phyloP scores from a whole-genome alignment of 352 stramenopile genomes.

The Phytophthora pseudosyringae region DNA sequence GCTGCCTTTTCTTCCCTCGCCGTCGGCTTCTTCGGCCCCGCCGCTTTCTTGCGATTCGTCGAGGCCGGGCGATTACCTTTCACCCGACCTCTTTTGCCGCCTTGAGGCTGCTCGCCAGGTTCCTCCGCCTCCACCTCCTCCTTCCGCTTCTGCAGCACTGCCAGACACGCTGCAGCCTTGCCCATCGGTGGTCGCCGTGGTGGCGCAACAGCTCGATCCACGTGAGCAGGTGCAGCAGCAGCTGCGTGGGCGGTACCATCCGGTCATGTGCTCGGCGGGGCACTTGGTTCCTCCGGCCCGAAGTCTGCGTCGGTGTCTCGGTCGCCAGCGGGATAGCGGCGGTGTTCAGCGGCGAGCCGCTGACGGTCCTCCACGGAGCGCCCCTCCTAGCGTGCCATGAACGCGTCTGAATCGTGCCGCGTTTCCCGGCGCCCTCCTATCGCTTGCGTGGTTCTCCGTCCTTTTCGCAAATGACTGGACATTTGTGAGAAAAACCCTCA shows the following conservation, averaged over 20 bases:
- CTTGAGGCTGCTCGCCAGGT: no score
- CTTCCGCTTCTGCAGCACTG: neutral
- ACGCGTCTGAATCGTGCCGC: neutral
- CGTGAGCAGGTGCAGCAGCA: no score
- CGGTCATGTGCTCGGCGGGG: neutral
- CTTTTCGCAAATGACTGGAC: constrained; percentile 1
- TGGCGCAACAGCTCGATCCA: neutral
- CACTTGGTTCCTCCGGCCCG: neutral
- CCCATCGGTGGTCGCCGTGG: constrained; percentile 9
- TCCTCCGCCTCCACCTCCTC: neutral
- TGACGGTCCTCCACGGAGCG: neutral
- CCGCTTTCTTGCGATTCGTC: no score
- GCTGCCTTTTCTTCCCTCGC: neutral
- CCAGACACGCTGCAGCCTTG: neutral
- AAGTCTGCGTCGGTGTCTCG: constrained; percentile 8
- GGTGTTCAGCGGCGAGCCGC: neutral
- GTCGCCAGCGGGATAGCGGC: neutral
- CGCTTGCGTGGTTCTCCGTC: neutral
- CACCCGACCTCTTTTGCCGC: no score
- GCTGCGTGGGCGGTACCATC: no score
- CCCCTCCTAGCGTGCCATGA: constrained; percentile 2
- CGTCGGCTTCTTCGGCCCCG: neutral
- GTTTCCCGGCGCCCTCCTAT: constrained; percentile 7
- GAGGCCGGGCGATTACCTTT: neutral
- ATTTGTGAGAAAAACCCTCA: neutral